These are phyloP conservation scores for Chlorella vulgaris DNA, from an alignment of 139 green algal genomes.

Conservation along the genomic window DNA sequence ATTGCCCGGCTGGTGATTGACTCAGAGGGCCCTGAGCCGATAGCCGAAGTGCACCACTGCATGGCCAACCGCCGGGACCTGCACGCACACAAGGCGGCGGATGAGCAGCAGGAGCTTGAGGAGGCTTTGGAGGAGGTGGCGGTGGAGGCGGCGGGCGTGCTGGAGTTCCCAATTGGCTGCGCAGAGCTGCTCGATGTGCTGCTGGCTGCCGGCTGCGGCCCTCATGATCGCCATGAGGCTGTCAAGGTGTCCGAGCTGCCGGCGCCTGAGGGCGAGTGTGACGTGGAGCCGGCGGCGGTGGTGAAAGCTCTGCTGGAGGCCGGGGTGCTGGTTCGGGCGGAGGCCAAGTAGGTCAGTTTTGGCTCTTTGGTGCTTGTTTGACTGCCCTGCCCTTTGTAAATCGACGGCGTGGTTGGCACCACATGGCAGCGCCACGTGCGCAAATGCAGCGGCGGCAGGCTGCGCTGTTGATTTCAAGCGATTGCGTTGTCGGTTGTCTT, in stretches of 20 bases:
- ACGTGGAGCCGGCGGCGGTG: background rate
- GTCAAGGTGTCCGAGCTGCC: conserved; percentile 26
- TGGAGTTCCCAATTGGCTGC: conserved; percentile 39
- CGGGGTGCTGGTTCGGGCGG: background rate
- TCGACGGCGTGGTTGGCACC: too few relatives aligned
- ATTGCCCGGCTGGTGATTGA: conserved; percentile 43
- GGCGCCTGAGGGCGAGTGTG: conserved; percentile 4
- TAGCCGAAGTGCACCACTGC: conserved; percentile 48
- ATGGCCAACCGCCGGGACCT: conserved; percentile 38
- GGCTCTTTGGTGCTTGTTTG: too few relatives aligned
- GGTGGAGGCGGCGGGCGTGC: background rate
- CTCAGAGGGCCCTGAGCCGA: conserved; percentile 7
- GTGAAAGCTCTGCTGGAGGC: conserved; percentile 24
- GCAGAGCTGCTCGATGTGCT: conserved; percentile 30
- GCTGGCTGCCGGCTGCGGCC: background rate
- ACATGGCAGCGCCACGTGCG: too few relatives aligned
- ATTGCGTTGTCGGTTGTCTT: too few relatives aligned
- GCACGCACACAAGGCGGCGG: conserved; percentile 25
- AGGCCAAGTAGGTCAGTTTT: background rate
- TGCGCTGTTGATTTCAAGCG: too few relatives aligned
- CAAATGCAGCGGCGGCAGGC: too few relatives aligned
- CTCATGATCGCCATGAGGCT: background rate
- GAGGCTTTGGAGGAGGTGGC: conserved; percentile 2
- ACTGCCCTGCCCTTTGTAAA: too few relatives aligned
- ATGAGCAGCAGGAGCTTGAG: conserved; percentile 1